Evolutionary conservation across 2,329 filamentous ascomycete genomes (phyloP), one percentile per base, ranked within the genome.

Genomic region (Alternaria brassicicola): DNA sequence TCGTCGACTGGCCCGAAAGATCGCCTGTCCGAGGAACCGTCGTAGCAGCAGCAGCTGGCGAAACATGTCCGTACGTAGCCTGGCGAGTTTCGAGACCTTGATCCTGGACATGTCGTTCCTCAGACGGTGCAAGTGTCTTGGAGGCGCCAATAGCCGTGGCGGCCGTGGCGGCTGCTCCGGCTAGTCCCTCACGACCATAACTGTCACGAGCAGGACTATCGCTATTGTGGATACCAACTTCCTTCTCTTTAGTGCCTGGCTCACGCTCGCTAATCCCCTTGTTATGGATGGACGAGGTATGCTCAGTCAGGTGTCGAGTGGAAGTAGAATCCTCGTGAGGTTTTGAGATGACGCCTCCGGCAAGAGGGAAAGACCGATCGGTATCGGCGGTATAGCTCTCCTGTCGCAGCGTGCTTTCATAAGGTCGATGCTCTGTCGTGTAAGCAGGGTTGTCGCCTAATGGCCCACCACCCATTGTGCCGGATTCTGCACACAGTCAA

Each of bases 321-420:
- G 19, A 43, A 12, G 38, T n/a, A 17, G 25, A n/a, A 10, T 55
- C 26, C 12, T 52, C 26, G 10, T 55, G 47, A 10, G 57, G 51
- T 30, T 62, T 55, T 15, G 64, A 63, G 6, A 66, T 56, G 6
- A 76, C 65, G 25, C 74, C 74, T 25, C 75, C 75, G 33, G 73
- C 62, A 6, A 78, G 66, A n/a, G 76, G 76, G 58, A 78, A 78
- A 1, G 69, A 67, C 38, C 76, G 72, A 41, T 70, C 67, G 25
- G 69, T 71, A 25, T 65, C 67, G 7, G 62, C 57, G 17, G 47
- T 61, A 12, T 69, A 62, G 25, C 63, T 65, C 31, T 68, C 55
- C 26, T 69, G 52, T 26, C 54, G 50, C 28, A 57, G 25, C 23
- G 58, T 55, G 21, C 53, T 57, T n/a, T 61, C 58, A 28, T 50